Evolutionary conservation across 257 asterid species (phyloP).

Genomic region (Gentiana macrophylla): DNA sequence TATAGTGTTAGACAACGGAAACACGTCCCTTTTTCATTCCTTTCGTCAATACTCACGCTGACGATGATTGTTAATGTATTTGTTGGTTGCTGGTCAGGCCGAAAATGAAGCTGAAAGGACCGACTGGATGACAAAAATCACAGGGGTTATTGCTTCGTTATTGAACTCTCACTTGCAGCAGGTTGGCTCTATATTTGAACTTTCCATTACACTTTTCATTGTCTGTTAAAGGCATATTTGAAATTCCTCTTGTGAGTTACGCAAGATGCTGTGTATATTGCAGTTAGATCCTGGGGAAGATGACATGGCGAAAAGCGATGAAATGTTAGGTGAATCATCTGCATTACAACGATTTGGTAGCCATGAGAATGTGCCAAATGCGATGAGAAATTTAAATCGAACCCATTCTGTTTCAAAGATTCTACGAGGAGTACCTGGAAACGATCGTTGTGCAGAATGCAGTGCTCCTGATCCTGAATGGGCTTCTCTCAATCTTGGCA

Average conservation of each 20-base stretch:
- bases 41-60: neutral
- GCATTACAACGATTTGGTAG: slow-evolving; percentile 24
- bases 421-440: slow-evolving; percentile 76
- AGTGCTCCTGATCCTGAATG: slow-evolving; percentile 82
- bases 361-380: slow-evolving; percentile 31
- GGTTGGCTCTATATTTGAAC: slow-evolving; percentile 27
- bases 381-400: slow-evolving; percentile 27
- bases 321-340: slow-evolving; percentile 30
- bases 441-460: slow-evolving; percentile 87
- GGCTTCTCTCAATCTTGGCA: slow-evolving; percentile 97
- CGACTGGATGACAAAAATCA: slow-evolving; percentile 95
- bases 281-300: slow-evolving; percentile 56
- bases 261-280: slow-evolving; percentile 14
- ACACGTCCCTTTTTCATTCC: neutral
- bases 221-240: slow-evolving; percentile 7
- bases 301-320: slow-evolving; percentile 18
- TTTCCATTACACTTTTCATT: slow-evolving; percentile 8
- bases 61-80: neutral
- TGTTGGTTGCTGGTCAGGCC: slow-evolving; percentile 46
- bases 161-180: slow-evolving; percentile 84
- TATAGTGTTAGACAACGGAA: no score
- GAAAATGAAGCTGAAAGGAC: slow-evolving; percentile 92
- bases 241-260: slow-evolving; percentile 4
- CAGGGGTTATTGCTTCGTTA: slow-evolving; percentile 80
- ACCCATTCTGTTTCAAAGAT: slow-evolving; percentile 59